phyloP scores from a whole-genome alignment of 83 land plant species.

The Diphasiastrum complanatum region DNA sequence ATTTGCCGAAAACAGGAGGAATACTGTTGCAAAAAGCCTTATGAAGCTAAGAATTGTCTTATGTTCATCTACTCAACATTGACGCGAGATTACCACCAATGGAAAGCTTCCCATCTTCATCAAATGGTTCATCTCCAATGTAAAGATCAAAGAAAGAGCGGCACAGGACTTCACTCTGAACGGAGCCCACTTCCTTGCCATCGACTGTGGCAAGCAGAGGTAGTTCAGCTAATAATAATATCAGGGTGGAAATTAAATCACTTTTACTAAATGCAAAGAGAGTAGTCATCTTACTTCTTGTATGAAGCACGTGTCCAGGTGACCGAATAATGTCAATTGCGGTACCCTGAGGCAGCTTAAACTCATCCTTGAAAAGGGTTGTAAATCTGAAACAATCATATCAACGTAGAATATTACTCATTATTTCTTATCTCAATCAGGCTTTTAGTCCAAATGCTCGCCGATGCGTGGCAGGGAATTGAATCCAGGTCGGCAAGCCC shows the following conservation, averaged over 20 bases:
- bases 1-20: too few species aligned
- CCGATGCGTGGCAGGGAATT: too few species aligned
- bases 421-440: not conserved
- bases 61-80: too few species aligned
- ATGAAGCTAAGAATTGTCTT: too few species aligned
- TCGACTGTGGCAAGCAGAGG: constrained; percentile 41
- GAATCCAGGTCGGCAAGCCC: too few species aligned
- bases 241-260: not conserved
- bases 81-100: too few species aligned
- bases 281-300: constrained; percentile 54
- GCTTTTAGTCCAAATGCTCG: not conserved
- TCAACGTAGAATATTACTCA: not conserved
- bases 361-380: constrained; percentile 75
- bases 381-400: constrained; percentile 59
- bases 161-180: constrained; percentile 81
- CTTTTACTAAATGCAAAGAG: not conserved
- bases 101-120: too few species aligned
- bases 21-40: too few species aligned
- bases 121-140: constrained; percentile 90
- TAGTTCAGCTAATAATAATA: constrained; percentile 5
- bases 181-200: constrained; percentile 73
- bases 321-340: constrained; percentile 73
- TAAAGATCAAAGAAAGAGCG: constrained; percentile 81
- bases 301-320: constrained; percentile 60
- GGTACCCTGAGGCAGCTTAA: constrained; percentile 76